Base-by-base conservation (phyloP, 768 basidiomycete genomes). In the Kwoniella shandongensis region DNA sequence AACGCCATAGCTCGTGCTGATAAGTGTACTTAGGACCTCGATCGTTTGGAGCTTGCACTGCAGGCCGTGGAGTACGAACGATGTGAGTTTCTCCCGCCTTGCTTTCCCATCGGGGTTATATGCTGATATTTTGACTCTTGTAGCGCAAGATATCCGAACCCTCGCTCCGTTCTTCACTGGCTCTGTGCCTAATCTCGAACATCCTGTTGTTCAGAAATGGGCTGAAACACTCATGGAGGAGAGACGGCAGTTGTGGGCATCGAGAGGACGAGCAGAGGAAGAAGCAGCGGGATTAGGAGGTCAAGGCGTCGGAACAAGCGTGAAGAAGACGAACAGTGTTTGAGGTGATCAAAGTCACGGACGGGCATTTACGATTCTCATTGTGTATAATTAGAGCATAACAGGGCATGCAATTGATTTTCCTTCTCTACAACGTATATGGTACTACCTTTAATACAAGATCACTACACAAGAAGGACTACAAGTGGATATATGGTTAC, bases 61-160 rank as follows among this genome's bases (percentile, higher is more conserved):
- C 77, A 78, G 54, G 73, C 70, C 5, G 71, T 78, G 1, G 77
- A 78, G 44, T 78, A 78, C 51, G 77, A 78, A 55, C 57, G 76
- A 62, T 67, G 77, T 78, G 41, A 65, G 76, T 66, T 26, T 18
- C 10, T n/a, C 27, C 27, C 3, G 26, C 8, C 27, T 15, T 18
- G 26, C 12, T 10, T 22, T 36, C 25, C 40, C n/a, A 30, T 36
- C 50, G 22, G 7, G 18, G 22, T 23, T 13, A 46, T 17, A 46
- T 5, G 23, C 30, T n/a, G n/a, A n/a, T n/a, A 23, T 53, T 4
- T 54, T n/a, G n/a, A n/a, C 35, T 20, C 5, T 42, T 53, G 2
- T 42, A 73, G 73, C 74, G 11, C 72, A 73, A 62, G 69, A 74
- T 44, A 65, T 76, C 23, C 62, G 53, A 35, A 67, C 67, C 12